A percentile compares a stretch with the other conserved stretches of the same genome.
These are phyloP conservation scores for Boletellus sp. DNA, from an alignment of 768 basidiomycete species.

Conservation along the genomic window DNA sequence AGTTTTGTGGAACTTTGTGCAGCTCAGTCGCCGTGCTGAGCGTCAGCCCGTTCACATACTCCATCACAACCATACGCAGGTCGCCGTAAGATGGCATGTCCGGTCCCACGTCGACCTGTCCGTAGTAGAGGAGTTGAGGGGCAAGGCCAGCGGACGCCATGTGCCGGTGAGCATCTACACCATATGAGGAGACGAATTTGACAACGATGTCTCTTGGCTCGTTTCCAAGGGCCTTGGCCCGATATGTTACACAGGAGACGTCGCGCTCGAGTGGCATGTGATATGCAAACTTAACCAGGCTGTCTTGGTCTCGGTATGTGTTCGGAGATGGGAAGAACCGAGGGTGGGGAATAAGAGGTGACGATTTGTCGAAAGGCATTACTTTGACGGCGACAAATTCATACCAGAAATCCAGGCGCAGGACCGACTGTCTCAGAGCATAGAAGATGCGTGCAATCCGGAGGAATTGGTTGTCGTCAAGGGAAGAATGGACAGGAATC, in stretches of 20 bases:
- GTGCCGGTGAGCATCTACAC: conserved; percentile 28
- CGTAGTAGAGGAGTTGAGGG: conserved; percentile 33
- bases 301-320: not conserved
- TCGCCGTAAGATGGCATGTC: conserved; percentile 14
- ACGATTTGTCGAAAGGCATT: not conserved
- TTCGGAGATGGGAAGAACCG: conserved; percentile 22
- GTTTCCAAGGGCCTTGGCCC: conserved; percentile 8
- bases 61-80: conserved; percentile 39
- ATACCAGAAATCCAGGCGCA: conserved; percentile 21
- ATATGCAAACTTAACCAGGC: conserved; percentile 17
- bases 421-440: conserved; percentile 16
- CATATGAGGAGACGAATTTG: conserved; percentile 38
- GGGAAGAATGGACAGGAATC: conserved; percentile 16
- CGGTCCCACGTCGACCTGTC: conserved; percentile 8
- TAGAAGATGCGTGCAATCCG: conserved; percentile 21
- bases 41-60: conserved; percentile 26
- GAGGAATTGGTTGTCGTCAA: conserved; percentile 12
- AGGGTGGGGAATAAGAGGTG: not conserved
- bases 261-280: conserved; percentile 15
- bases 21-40: not conserved
- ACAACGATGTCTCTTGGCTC: conserved; percentile 31
- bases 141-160: conserved; percentile 29
- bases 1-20: conserved; percentile 6
- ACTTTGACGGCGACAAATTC: not conserved
- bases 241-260: conserved; percentile 23